Evolutionary conservation across 352 stramenopile genomes (phyloP).

Genomic region (Pythium biforme): DNA sequence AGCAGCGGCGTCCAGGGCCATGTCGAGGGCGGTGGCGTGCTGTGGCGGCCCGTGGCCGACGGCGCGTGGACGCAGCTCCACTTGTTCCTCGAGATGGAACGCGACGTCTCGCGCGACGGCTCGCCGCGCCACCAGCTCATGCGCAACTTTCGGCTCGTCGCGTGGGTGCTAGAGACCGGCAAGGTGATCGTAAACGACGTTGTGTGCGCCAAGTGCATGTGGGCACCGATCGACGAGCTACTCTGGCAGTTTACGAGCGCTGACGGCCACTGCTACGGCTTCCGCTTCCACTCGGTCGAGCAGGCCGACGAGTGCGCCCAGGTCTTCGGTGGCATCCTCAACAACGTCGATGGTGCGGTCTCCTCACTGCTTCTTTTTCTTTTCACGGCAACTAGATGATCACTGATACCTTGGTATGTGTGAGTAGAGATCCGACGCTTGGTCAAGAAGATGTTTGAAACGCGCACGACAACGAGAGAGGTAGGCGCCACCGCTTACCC

Average conservation of each 20-base stretch:
- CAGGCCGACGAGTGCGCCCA: conserved; percentile 53
- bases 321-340: conserved; percentile 43
- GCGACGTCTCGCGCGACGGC: conserved; percentile 19
- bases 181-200: conserved; percentile 55
- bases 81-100: conserved; percentile 50
- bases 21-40: conserved; percentile 9
- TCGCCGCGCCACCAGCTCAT: conserved; percentile 21
- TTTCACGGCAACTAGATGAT: not conserved
- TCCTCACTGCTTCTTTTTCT: not conserved
- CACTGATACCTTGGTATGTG: not conserved
- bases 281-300: conserved; percentile 41
- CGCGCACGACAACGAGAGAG: conserved; percentile 27
- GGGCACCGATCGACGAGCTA: conserved; percentile 34
- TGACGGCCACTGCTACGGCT: conserved; percentile 44
- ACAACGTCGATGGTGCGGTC: conserved; percentile 38
- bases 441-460: conserved; percentile 34
- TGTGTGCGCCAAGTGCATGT: conserved; percentile 39
- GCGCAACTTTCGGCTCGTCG: conserved; percentile 49
- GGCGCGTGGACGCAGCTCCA: conserved; percentile 55
- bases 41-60: conserved; percentile 42
- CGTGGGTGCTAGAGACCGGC: conserved; percentile 56
- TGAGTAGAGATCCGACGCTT: conserved; percentile 25
- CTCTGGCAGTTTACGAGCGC: conserved; percentile 44
- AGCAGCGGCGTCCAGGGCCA: not conserved
- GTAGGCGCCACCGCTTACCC: not conserved